phyloP scores from a whole-genome alignment of 768 basidiomycete genomes.

The Agaricus sinodeliciosus region DNA sequence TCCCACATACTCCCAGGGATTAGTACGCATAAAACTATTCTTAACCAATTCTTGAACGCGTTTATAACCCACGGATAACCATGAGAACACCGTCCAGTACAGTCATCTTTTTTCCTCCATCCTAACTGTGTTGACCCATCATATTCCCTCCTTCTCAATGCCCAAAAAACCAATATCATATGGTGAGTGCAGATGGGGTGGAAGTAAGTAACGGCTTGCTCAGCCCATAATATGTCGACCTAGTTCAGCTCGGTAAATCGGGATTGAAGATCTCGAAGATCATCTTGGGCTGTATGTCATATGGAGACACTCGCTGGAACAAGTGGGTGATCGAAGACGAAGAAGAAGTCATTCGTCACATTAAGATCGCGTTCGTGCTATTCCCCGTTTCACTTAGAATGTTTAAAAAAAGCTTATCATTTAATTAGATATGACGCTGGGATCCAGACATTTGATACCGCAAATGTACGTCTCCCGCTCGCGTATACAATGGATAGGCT shows the following conservation, averaged over 20 bases:
- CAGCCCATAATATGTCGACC: not conserved
- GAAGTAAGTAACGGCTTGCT: not conserved
- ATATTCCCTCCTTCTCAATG: not conserved
- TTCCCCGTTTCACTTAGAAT: not conserved
- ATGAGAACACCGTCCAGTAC: too few relatives aligned
- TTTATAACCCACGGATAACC: not conserved
- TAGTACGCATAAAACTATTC: too few relatives aligned
- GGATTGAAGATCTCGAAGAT: slow-evolving; percentile 61
- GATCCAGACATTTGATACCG: slow-evolving; percentile 58
- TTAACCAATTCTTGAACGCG: too few relatives aligned
- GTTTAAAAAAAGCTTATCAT: not conserved
- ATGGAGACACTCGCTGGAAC: slow-evolving; percentile 48
- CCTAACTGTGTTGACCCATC: too few relatives aligned
- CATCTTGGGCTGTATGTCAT: slow-evolving; percentile 61
- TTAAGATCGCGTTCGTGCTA: slow-evolving; percentile 22
- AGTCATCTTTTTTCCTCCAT: too few relatives aligned
- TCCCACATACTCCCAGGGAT: too few relatives aligned
- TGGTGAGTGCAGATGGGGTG: not conserved
- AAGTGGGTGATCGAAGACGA: slow-evolving; percentile 40
- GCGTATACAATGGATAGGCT: not conserved
- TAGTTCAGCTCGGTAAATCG: slow-evolving; percentile 43
- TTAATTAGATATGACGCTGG: slow-evolving; percentile 48
- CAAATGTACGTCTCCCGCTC: slow-evolving; percentile 25
- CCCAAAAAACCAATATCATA: not conserved
- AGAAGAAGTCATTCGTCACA: slow-evolving; percentile 42